A percentile compares a stretch with the other conserved stretches of the same genome.
phyloP scores from a whole-genome alignment of 768 basidiomycete genomes.

The Termitomyces titanicus region DNA sequence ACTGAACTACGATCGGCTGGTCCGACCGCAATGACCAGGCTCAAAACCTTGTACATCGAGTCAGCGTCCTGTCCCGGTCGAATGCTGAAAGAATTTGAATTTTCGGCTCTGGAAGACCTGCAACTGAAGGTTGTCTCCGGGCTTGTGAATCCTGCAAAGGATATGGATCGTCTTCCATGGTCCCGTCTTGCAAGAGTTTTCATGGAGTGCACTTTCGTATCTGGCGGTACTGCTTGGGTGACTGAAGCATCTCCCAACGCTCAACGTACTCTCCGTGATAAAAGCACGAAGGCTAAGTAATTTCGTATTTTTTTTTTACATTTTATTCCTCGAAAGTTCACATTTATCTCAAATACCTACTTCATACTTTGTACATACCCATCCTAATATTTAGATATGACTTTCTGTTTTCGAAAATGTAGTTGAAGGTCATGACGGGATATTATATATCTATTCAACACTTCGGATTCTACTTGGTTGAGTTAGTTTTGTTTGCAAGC shows the following conservation, averaged over 20 bases:
- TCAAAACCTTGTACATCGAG: background rate
- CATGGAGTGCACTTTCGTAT: background rate
- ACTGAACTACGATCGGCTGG: background rate
- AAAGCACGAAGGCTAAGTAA: no score
- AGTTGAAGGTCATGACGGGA: no score
- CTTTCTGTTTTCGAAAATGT: no score
- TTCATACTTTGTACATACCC: no score
- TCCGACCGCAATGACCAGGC: background rate
- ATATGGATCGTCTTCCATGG: background rate
- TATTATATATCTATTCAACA: no score
- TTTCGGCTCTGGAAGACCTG: background rate
- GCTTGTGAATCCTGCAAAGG: background rate
- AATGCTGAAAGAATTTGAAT: background rate
- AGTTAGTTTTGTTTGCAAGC: no score
- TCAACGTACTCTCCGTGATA: no score
- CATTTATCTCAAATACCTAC: no score
- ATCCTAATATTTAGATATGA: no score
- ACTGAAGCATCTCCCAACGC: background rate
- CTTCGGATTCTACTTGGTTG: no score
- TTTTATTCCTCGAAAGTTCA: no score
- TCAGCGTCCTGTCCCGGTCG: background rate
- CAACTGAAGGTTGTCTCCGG: background rate
- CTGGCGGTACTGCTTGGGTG: background rate
- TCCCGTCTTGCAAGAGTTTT: background rate
- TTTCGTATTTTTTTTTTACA: no score